Conservation (phyloP, 495 filamentous ascomycete species). For the Penicillium alfredii region DNA sequence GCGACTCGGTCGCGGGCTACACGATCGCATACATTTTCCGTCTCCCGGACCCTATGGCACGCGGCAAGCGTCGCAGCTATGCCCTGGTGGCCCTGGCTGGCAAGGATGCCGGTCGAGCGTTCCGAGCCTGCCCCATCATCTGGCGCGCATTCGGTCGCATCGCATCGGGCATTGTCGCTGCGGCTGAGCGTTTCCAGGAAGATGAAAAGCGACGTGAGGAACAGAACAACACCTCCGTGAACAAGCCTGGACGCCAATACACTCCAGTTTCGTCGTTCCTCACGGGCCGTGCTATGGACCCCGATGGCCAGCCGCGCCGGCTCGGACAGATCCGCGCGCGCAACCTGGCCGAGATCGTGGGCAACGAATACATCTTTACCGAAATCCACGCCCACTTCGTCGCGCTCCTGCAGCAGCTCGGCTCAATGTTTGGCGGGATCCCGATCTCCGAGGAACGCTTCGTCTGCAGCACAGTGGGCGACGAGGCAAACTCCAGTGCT, state of each 20-base stretch:
- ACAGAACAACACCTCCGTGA: constrained; percentile 23
- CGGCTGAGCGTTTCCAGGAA: constrained; percentile 50
- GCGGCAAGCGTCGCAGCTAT: constrained; percentile 79
- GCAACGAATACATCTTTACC: constrained; percentile 81
- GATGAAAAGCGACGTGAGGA: constrained; percentile 43
- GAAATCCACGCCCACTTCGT: constrained; percentile 80
- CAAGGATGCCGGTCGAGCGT: constrained; percentile 65
- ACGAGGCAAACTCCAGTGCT: constrained; percentile 19
- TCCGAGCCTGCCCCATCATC: constrained; percentile 68
- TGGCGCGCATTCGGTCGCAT: constrained; percentile 71
- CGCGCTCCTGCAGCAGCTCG: constrained; percentile 61
- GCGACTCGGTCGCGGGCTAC: constrained; percentile 74
- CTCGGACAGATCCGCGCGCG: constrained; percentile 58
- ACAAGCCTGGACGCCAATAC: constrained; percentile 30
- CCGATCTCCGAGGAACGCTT: constrained; percentile 42
- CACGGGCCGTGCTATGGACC: constrained; percentile 53
- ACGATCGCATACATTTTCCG: constrained; percentile 92
- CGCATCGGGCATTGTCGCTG: constrained; percentile 65
- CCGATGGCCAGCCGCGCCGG: constrained; percentile 47
- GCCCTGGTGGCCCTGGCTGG: constrained; percentile 75
- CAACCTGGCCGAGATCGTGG: constrained; percentile 79
- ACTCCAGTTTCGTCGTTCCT: constrained; percentile 60
- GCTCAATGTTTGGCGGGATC: constrained; percentile 42
- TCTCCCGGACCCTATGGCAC: constrained; percentile 79
- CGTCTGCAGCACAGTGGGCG: constrained; percentile 37